These are phyloP conservation scores for Botryotinia convoluta DNA, from an alignment of 2,329 filamentous ascomycete species.

Conservation along the genomic window DNA sequence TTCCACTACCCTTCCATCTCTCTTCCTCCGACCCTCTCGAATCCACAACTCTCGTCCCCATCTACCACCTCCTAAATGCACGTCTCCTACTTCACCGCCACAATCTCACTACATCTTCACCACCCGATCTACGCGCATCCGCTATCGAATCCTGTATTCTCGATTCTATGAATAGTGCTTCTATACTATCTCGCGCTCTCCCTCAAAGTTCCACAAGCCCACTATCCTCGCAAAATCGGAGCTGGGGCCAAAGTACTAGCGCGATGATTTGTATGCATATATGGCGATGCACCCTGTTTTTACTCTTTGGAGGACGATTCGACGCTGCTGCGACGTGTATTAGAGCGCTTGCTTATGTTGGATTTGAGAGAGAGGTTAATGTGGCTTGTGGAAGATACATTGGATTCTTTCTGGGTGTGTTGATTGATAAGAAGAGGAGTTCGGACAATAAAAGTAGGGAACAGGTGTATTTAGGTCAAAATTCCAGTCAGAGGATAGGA, in stretches of 20 bases:
- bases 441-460: conserved; percentile 33
- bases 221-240: conserved; percentile 22
- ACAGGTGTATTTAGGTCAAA: conserved; percentile 10
- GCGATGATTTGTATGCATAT: conserved; percentile 78
- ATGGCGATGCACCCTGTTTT: conserved; percentile 80
- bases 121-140: conserved; percentile 60
- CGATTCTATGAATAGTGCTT: conserved; percentile 75
- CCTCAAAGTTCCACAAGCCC: conserved; percentile 35
- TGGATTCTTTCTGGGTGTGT: conserved; percentile 70
- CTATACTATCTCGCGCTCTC: conserved; percentile 67
- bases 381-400: conserved; percentile 77
- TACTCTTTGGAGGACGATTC: conserved; percentile 72
- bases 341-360: conserved; percentile 67
- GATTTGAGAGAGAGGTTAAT: conserved; percentile 69
- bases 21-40: conserved; percentile 66
- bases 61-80: conserved; percentile 76
- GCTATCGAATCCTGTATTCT: conserved; percentile 76
- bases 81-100: conserved; percentile 86
- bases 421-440: conserved; percentile 54
- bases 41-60: conserved; percentile 68
- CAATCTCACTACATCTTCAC: conserved; percentile 74
- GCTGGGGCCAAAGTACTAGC: conserved; percentile 48
- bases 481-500: neutral
- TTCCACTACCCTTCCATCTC: conserved; percentile 72
- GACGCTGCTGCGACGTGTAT: conserved; percentile 71